Evolutionary conservation across 345 rosid species (phyloP).

Genomic region (Eucalyptus cloeziana): DNA sequence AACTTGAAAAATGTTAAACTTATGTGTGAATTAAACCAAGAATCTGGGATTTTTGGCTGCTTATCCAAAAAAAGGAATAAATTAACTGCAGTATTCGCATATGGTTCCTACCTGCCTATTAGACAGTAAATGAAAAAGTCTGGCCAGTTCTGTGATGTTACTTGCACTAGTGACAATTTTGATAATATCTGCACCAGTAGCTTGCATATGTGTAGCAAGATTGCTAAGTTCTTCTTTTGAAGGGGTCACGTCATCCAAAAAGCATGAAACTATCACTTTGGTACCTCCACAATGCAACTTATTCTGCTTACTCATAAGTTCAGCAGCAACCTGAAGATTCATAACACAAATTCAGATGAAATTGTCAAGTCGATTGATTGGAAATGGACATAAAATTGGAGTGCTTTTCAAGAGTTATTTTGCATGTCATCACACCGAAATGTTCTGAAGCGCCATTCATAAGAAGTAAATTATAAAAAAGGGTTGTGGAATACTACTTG

Average conservation of each 20-base stretch:
- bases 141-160: slow-evolving; percentile 35
- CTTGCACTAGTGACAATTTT: slow-evolving; percentile 21
- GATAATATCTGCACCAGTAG: slow-evolving; percentile 35
- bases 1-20: neutral
- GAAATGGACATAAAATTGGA: neutral
- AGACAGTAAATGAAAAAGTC: slow-evolving; percentile 26
- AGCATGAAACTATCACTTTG: slow-evolving; percentile 32
- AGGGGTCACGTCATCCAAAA: slow-evolving; percentile 18
- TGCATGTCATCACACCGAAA: neutral
- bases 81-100: neutral
- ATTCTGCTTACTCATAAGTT: slow-evolving; percentile 9
- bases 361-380: neutral
- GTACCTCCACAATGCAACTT: neutral
- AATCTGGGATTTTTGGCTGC: neutral
- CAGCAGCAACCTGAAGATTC: slow-evolving; percentile 33
- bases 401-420: neutral
- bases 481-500: neutral
- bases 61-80: neutral
- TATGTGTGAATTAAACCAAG: neutral
- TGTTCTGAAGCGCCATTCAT: neutral
- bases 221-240: slow-evolving; percentile 19
- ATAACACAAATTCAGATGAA: neutral
- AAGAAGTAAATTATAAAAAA: neutral
- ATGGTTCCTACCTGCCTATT: slow-evolving; percentile 13
- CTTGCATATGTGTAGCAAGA: slow-evolving; percentile 22